Base-by-base conservation (phyloP, 768 basidiomycete genomes). In the Hypholoma fasciculare region DNA sequence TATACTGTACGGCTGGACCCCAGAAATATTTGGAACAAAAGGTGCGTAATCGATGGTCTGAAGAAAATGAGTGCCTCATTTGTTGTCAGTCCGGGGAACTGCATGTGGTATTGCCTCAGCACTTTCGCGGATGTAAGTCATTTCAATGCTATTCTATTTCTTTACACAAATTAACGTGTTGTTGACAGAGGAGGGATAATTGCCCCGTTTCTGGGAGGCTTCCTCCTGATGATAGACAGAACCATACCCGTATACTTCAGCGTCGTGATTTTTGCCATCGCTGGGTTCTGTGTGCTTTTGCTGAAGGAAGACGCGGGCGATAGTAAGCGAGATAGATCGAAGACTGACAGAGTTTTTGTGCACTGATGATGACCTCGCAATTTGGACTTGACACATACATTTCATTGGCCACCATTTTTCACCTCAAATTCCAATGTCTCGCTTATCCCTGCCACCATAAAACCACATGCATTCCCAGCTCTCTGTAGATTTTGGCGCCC, bases 31-130 rank as follows among this genome's bases (percentile, higher is more conserved):
- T 66, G 86, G 82, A 0, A 92, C 92, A 0, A 85, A 86, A 76
- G 82, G 87, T 87, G 63, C 39, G 72, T 61, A 49, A n/a, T 43
- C 14, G 34, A 13, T 9, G n/a, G 39, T 44, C 4, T 17, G 6
- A 16, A 13, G 36, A 46, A 46, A 14, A 39, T 27, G 43, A 1
- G 8, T 52, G 46, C 61, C 12, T 19, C 59, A 34, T 52, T 19
- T 50, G 3, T 40, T 57, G 30, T 27, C 63, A 86, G 89, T 94
- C 2, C 85, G 94, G 49, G 94, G 94, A 26, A 94, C 93, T 0
- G 94, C 93, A 0, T 89, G 90, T 65, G 94, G 94, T 0, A 88
- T 91, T 52, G 93, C 94, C 0, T 92, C 91, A 3, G 93, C 92
- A 9, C 71, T 96, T 1, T 94, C 90, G 1, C 80, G 94, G 70